Base-by-base conservation (phyloP, 2,329 filamentous ascomycete species). In the Elsinoe ampelina region DNA sequence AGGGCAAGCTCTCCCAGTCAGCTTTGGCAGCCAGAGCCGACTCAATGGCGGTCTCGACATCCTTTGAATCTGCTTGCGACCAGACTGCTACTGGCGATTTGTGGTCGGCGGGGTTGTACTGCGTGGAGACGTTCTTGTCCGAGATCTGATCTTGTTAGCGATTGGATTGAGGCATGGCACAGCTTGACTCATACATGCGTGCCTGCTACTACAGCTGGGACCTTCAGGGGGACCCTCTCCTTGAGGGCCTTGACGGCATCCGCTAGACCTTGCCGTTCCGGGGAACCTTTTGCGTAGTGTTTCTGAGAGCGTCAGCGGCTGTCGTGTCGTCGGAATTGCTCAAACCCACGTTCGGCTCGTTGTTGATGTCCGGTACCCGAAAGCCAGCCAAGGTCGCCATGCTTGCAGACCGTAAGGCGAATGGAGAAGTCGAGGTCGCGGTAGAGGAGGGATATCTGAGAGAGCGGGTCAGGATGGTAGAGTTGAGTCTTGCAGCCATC, bases 341-440 rank as follows among this genome's bases (percentile, higher is more conserved):
- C 54, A 39, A 12, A 56, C 88, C 71, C 73, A 95, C 91, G 71
- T 96, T 98, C n/a, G 89, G 89, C 76, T 98, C 93, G 70, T 98
- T 98, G 69, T 82, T 77, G 65, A 96, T 82, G 61, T 84, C 84
- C 51, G 93, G 93, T 54, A 91, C 81, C 77, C 89, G 92, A 80
- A 96, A 97, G 60, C 83, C 80, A 51, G 90, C 91, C 61, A 95
- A 77, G 6, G 83, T 86, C 58, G 84, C 73, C 60, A 67, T 56
- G 35, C 61, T 59, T 35, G 54, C 58, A 60, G 34, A 5, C 48
- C 48, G 32, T n/a, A 36, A 22, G n/a, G 48, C 15, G 11, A 36
- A 38, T 2, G 32, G 19, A 34, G 34, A 39, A 3, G 20, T 17
- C 12, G 41, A 45, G 55, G 57, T 63, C 30, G 34, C 48, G 65